Evolutionary conservation across 2,329 filamentous ascomycete genomes (phyloP).

Genomic region (Drechmeria coniospora): DNA sequence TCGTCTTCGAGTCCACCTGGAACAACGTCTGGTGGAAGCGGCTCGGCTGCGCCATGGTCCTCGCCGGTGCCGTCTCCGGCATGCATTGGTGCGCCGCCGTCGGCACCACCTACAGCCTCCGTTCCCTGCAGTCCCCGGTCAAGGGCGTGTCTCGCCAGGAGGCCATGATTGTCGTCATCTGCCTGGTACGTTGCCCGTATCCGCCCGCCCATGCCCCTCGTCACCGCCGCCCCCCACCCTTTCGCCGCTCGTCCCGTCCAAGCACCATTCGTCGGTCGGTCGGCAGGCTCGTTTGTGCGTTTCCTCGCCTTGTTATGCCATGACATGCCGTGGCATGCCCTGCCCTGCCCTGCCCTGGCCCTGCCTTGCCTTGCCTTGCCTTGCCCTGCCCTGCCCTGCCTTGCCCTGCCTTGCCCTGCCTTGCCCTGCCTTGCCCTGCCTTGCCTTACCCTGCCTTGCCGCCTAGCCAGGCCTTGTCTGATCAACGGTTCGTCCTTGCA

Average conservation of each 20-base stretch:
- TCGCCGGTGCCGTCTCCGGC: conserved; percentile 63
- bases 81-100: conserved; percentile 74
- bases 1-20: conserved; percentile 60
- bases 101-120: conserved; percentile 51
- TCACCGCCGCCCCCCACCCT: no score
- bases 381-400: no score
- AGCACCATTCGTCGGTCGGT: no score
- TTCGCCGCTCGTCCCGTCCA: no score
- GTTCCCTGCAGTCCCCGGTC: conserved; percentile 18
- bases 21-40: conserved; percentile 65
- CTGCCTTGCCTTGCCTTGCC: not conserved
- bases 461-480: no score
- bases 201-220: no score
- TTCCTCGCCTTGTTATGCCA: no score
- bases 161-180: conserved; percentile 48
- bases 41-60: conserved; percentile 44
- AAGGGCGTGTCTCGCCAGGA: conserved; percentile 6
- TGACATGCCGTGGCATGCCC: no score
- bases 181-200: conserved; percentile 40
- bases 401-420: no score
- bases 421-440: not conserved
- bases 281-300: no score
- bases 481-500: conserved; percentile 17
- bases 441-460: not conserved
- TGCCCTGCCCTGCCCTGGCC: not conserved